Percentiles rank a stretch among this genome's conserved stretches.
Evolutionary conservation across 1,284 basidiomycete genomes (phyloP).

Genomic region (Omphalotus olearius): DNA sequence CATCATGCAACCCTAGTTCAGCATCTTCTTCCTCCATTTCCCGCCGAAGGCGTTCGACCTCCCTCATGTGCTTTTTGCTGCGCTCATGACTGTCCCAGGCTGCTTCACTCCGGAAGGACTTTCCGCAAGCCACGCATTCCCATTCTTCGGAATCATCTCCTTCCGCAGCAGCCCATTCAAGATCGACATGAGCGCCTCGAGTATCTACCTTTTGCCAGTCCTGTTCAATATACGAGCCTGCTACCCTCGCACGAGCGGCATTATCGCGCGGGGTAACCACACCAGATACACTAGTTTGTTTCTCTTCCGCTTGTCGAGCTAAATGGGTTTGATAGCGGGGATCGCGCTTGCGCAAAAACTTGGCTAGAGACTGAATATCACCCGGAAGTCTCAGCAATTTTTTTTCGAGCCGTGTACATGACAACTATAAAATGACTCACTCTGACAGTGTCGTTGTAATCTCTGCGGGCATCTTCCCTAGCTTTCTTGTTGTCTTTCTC

Average conservation of each 20-base stretch:
- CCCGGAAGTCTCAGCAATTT: background rate
- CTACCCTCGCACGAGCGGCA: slow-evolving; percentile 20
- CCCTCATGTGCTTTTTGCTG: slow-evolving; percentile 92
- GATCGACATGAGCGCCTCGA: slow-evolving; percentile 45
- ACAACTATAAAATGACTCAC: slow-evolving; percentile 38
- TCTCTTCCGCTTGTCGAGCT: slow-evolving; percentile 39
- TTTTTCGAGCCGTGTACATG: background rate
- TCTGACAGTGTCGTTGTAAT: slow-evolving; percentile 91
- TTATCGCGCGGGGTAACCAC: slow-evolving; percentile 22
- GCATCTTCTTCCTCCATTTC: slow-evolving; percentile 80
- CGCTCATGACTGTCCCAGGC: slow-evolving; percentile 97
- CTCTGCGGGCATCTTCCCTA: slow-evolving; percentile 81
- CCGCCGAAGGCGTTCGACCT: slow-evolving; percentile 69
- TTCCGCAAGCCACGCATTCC: slow-evolving; percentile 96
- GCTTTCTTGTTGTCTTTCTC: slow-evolving; percentile 96
- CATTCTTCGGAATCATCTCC: slow-evolving; percentile 75
- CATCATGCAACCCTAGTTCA: slow-evolving; percentile 44
- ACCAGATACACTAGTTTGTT: slow-evolving; percentile 29
- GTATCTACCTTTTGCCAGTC: slow-evolving; percentile 74
- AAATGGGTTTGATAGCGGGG: slow-evolving; percentile 83
- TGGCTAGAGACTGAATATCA: slow-evolving; percentile 63
- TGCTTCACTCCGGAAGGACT: slow-evolving; percentile 88
- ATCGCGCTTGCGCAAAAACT: slow-evolving; percentile 91
- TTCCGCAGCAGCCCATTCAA: slow-evolving; percentile 68
- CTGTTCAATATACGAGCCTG: slow-evolving; percentile 64